These are phyloP conservation scores for Pleurotus pulmonarius DNA, from an alignment of 768 basidiomycete genomes.

Conservation along the genomic window DNA sequence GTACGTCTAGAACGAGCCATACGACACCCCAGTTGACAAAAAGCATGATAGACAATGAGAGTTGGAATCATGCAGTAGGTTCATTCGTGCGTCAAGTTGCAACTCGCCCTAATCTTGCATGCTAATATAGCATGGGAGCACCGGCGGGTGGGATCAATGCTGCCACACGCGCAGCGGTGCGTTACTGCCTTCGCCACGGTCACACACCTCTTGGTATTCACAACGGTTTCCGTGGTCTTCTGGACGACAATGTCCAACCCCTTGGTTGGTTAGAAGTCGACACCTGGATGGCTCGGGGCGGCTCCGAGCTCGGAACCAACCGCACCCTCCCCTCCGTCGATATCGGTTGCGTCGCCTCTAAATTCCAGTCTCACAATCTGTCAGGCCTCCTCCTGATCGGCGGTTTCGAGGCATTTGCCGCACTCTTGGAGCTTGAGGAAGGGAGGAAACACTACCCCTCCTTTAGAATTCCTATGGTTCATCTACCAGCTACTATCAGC, in stretches of 20 bases:
- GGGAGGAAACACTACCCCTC: constrained; percentile 82
- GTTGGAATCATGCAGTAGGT: constrained; percentile 83
- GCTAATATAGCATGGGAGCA: constrained; percentile 72
- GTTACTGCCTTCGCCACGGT: constrained; percentile 89
- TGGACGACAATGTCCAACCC: constrained; percentile 83
- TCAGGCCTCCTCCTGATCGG: constrained; percentile 87
- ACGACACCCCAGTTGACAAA: too few relatives aligned
- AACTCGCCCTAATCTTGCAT: neutral
- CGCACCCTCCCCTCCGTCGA: constrained; percentile 82
- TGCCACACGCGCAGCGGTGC: constrained; percentile 89
- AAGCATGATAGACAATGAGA: constrained; percentile 56
- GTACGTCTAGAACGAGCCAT: constrained; percentile 22
- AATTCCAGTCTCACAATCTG: constrained; percentile 83
- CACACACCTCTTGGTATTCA: constrained; percentile 91
- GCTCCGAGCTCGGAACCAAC: constrained; percentile 97
- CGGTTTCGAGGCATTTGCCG: constrained; percentile 91
- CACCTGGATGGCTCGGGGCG: constrained; percentile 93
- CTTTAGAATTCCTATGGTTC: constrained; percentile 94
- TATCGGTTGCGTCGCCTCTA: constrained; percentile 83
- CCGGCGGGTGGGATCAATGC: constrained; percentile 99
- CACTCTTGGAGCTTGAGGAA: constrained; percentile 74
- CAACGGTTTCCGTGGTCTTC: constrained; percentile 93
- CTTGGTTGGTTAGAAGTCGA: constrained; percentile 97
- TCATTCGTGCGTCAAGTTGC: neutral
- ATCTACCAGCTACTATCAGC: constrained; percentile 94